Base-by-base conservation (phyloP, 257 asterid genomes). In the Agastache rugosa region DNA sequence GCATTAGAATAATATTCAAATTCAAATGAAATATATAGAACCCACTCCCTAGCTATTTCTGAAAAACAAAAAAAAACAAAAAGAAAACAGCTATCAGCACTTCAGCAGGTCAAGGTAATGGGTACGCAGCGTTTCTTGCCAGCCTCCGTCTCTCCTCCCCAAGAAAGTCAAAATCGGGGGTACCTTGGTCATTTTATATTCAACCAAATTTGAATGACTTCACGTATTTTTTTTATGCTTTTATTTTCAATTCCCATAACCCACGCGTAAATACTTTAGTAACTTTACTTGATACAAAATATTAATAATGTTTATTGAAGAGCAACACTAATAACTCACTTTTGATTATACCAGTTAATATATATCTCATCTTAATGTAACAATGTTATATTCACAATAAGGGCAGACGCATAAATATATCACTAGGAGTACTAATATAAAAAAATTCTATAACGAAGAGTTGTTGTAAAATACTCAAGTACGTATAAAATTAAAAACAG, bases 121-220 rank as follows among this genome's bases (percentile, higher is more conserved):
- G 69, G 67, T 62, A 60, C 72, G 42, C 75, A 61, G 48, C 65
- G 63, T 75, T 56, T 63, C 42, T 35, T 48, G 47, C 66, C 65
- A 79, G 79, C 74, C 78, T 55, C 54, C 55, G 19, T 8, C 63
- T 44, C 19, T 19, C 68, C 63, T 16, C 68, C 65, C 41, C 41
- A 50, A 48, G 2, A 74, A 81, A 78, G 87, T 85, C 87, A 85
- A 54, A 44, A 82, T 62, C 29, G 72, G 23, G 73, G 83, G 79
- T 58, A 83, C 48, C 75, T 67, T 54, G 11, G 82, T 74, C 72
- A 27, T 75, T 83, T 82, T 61, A 50, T 3, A 45, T 67, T 83
- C 84, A 79, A 84, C 85, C 85, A 73, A 85, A 77, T 56, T 59
- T 65, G 62, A 15, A 53, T 15, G 69, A 75, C 82, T 79, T 54